Evolutionary conservation across 2,329 filamentous ascomycete genomes (phyloP).

Genomic region (Anthostomella pinea): DNA sequence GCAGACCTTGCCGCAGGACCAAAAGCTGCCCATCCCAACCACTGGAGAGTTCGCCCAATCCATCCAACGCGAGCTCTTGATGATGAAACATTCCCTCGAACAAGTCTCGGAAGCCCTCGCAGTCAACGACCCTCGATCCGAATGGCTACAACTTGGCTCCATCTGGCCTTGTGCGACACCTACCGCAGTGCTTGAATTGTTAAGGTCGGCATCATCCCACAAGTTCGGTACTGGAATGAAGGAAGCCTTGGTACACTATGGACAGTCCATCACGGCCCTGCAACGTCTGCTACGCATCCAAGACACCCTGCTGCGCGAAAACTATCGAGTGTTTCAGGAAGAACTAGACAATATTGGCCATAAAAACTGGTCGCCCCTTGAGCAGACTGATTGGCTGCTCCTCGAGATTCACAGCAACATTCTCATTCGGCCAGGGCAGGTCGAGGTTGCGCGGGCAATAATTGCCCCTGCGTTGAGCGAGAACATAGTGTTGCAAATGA

Average conservation of each 20-base stretch:
- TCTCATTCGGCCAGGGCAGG: constrained; percentile 59
- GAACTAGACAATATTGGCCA: constrained; percentile 52
- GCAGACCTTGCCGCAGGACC: not conserved
- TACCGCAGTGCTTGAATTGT: constrained; percentile 42
- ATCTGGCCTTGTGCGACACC: constrained; percentile 46
- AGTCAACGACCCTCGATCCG: constrained; percentile 15
- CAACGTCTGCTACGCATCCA: constrained; percentile 46
- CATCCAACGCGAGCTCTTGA: not conserved
- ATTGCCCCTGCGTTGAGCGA: constrained; percentile 48
- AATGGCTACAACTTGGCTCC: constrained; percentile 41
- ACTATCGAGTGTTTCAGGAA: constrained; percentile 32
- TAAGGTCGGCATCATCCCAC: constrained; percentile 34
- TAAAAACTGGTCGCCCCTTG: constrained; percentile 51
- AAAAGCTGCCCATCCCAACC: not conserved
- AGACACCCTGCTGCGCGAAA: constrained; percentile 25
- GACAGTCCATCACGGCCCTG: constrained; percentile 38
- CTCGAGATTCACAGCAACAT: constrained; percentile 66
- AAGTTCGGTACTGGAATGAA: constrained; percentile 36
- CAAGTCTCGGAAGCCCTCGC: constrained; percentile 11
- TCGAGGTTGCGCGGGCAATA: constrained; percentile 60
- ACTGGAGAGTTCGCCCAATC: not conserved
- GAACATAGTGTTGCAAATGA: constrained; percentile 64
- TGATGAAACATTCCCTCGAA: not conserved
- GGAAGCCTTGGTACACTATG: constrained; percentile 42
- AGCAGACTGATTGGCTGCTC: constrained; percentile 61